Evolutionary conservation across 345 rosid species (phyloP).

Genomic region (Dimocarpus longan): DNA sequence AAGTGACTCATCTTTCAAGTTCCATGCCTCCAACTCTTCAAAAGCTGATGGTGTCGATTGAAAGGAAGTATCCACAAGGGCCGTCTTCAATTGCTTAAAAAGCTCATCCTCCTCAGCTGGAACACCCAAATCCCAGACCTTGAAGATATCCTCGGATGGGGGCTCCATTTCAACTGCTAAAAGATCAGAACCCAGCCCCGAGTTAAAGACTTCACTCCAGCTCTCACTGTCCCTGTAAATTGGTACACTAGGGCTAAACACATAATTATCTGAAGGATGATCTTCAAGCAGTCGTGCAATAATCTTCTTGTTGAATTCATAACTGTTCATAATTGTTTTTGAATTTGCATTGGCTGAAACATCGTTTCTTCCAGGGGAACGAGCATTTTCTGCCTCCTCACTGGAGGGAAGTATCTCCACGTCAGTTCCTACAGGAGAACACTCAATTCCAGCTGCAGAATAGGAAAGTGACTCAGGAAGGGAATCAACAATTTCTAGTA

Average conservation of each 20-base stretch:
- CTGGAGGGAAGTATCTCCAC: conserved; percentile 19
- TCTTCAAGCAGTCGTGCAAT: conserved; percentile 28
- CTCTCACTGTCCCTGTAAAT: conserved; percentile 32
- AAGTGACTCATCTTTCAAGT: conserved; percentile 33
- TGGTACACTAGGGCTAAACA: conserved; percentile 36
- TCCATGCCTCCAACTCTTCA: conserved; percentile 33
- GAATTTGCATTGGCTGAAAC: conserved; percentile 19
- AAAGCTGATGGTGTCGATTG: conserved; percentile 17
- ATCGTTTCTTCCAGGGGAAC: conserved; percentile 6
- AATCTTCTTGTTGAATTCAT: conserved; percentile 23
- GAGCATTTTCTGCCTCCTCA: conserved; percentile 10
- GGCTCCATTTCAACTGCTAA: conserved; percentile 27
- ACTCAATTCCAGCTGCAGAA: conserved; percentile 23
- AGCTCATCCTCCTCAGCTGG: conserved; percentile 53
- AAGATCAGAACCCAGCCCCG: conserved; percentile 18
- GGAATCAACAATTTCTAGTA: conserved; percentile 50
- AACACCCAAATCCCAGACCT: conserved; percentile 69
- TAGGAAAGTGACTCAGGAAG: conserved; percentile 38
- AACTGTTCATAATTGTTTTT: conserved; percentile 13
- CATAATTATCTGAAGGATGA: conserved; percentile 30
- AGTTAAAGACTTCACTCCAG: conserved; percentile 20
- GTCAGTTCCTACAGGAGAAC: conserved; percentile 23
- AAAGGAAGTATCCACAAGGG: conserved; percentile 37
- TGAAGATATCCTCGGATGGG: conserved; percentile 50
- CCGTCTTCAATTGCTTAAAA: conserved; percentile 48